These are phyloP conservation scores for Neurospora sp. DNA, from an alignment of 495 filamentous ascomycete genomes.

Conservation along the genomic window DNA sequence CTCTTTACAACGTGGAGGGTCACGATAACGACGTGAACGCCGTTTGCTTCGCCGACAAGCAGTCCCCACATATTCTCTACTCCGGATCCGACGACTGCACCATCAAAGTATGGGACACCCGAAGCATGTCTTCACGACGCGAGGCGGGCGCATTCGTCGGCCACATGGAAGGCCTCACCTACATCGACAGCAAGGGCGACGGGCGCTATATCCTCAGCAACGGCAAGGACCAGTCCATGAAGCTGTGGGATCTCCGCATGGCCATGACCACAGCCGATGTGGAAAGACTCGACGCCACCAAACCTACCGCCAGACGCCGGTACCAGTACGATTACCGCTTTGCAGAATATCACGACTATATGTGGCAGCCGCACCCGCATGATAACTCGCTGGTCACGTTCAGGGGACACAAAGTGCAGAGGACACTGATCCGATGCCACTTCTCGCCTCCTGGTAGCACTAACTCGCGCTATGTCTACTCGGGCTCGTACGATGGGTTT, in stretches of 20 bases:
- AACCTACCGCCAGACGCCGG: constrained; percentile 35
- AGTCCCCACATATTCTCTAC: constrained; percentile 89
- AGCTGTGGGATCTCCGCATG: constrained; percentile 87
- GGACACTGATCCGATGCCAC: constrained; percentile 89
- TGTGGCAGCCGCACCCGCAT: constrained; percentile 66
- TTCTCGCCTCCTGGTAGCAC: constrained; percentile 87
- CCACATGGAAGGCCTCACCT: constrained; percentile 89
- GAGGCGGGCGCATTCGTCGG: constrained; percentile 89
- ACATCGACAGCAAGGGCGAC: constrained; percentile 93
- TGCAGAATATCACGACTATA: constrained; percentile 54
- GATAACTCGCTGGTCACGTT: constrained; percentile 93
- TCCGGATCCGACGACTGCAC: constrained; percentile 89
- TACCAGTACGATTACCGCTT: constrained; percentile 83
- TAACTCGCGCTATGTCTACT: constrained; percentile 87
- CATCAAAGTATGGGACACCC: constrained; percentile 92
- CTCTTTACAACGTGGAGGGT: constrained; percentile 64
- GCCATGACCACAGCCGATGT: constrained; percentile 65
- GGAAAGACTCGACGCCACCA: constrained; percentile 33
- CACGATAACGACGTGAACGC: constrained; percentile 92
- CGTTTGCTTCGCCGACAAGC: constrained; percentile 85
- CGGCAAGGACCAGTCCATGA: constrained; percentile 93
- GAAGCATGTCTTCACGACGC: constrained; percentile 77
- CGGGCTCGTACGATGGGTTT: constrained; percentile 76
- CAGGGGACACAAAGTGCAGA: constrained; percentile 75
- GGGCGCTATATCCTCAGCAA: constrained; percentile 91